These are phyloP conservation scores for Lablab purpureus DNA, from an alignment of 306 rosid species.

Conservation along the genomic window DNA sequence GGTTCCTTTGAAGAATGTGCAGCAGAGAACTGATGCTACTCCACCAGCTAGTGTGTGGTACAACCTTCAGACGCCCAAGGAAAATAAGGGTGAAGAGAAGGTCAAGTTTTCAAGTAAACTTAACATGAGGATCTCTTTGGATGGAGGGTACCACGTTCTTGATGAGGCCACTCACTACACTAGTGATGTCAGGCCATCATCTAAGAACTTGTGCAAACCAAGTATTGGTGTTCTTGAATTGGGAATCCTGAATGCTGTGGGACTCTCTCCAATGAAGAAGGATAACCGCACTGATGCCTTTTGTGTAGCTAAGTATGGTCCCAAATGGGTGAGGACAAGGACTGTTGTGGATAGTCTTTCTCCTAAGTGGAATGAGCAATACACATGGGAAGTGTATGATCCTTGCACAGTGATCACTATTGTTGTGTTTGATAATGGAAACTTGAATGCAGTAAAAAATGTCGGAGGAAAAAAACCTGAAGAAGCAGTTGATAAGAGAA, in stretches of 20 bases:
- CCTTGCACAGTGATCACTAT: slow-evolving; percentile 61
- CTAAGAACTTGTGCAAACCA: slow-evolving; percentile 38
- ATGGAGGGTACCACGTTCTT: slow-evolving; percentile 69
- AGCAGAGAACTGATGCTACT: slow-evolving; percentile 41
- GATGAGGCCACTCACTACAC: slow-evolving; percentile 59
- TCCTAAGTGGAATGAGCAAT: slow-evolving; percentile 58
- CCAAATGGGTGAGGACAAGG: slow-evolving; percentile 65
- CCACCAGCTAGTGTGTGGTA: slow-evolving; percentile 39
- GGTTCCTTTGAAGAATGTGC: slow-evolving; percentile 45
- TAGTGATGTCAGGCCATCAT: slow-evolving; percentile 59
- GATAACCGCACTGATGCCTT: slow-evolving; percentile 55
- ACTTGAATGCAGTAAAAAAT: slow-evolving; percentile 41
- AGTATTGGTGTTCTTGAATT: slow-evolving; percentile 60
- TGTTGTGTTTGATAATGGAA: slow-evolving; percentile 61
- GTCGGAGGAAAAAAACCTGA: slow-evolving; percentile 26
- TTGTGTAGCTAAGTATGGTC: slow-evolving; percentile 63
- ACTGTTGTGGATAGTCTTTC: slow-evolving; percentile 50
- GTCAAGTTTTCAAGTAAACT: slow-evolving; percentile 8
- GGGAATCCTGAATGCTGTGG: slow-evolving; percentile 55
- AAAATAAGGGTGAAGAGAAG: background rate
- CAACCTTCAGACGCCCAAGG: slow-evolving; percentile 37
- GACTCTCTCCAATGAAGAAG: slow-evolving; percentile 56
- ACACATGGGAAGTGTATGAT: slow-evolving; percentile 60
- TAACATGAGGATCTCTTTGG: slow-evolving; percentile 54
- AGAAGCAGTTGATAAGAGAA: slow-evolving; percentile 40